Base-by-base conservation (phyloP, 257 asterid genomes). In the Solanum paucissectum region DNA sequence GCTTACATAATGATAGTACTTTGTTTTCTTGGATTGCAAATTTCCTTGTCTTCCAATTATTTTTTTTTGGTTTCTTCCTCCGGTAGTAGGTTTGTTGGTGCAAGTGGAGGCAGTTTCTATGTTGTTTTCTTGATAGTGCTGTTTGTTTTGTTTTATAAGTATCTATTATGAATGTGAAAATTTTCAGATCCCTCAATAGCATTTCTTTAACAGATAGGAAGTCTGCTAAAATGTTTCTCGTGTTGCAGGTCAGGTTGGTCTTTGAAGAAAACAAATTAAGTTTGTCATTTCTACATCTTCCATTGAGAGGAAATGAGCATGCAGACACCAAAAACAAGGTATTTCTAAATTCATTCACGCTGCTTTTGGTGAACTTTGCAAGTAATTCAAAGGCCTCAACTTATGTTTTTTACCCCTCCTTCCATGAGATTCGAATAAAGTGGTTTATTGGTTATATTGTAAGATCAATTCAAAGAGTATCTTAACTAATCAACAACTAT, bases 271-370 rank as follows among this genome's bases (percentile, higher is more conserved):
- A 88, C 84, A 52, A 86, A 40, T 88, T 87, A 81, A 85, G 86
- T 76, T 88, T 66, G 81, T 86, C 27, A 89, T 40, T 90, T 87
- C 91, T 89, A 88, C 91, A 8, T 90, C 87, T 66, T 36, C 86
- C 44, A 62, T 81, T 29, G 91, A 89, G 89, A 86, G 40, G 79
- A 21, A 60, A 88, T 87, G 71, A 91, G 68, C 87, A 96, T 96
- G 99, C 98, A 94, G 97, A 91, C 97, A 34, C 89, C 98, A 89
- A 95, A 93, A 88, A 87, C 93, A 87, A 95, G 99, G 98, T 96
- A 89, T 42, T 83, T 82, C 81, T 21, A 18, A 6, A 42, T 66
- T 75, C 44, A 44, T 69, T 84, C 33, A 18, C 83, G 21, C 85
- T 29, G 40, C 42, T 46, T 27, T 46, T 81, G 66, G 32, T 81